Conservation (phyloP, 306 rosid genomes). For the Castanea sativa region DNA sequence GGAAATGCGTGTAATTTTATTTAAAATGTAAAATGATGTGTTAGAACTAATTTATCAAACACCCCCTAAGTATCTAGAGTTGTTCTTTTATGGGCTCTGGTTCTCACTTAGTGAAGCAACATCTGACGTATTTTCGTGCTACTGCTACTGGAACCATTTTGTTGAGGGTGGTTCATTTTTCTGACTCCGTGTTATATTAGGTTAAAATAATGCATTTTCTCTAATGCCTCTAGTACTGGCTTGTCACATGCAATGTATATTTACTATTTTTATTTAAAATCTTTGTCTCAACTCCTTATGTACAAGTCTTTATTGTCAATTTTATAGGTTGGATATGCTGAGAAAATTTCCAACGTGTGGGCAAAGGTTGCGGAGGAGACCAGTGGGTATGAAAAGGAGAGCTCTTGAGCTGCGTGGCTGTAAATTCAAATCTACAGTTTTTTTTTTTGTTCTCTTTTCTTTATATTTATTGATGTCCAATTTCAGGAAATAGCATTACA, state of each 20-base stretch:
- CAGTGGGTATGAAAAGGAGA: constrained; percentile 47
- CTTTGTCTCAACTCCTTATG: not conserved
- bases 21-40: no score
- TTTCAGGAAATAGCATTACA: constrained; percentile 22
- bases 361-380: constrained; percentile 84
- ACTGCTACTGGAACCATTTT: not conserved
- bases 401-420: constrained; percentile 48
- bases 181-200: not conserved
- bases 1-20: no score
- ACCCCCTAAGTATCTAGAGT: no score
- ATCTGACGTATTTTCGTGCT: not conserved
- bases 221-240: not conserved
- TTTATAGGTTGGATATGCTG: constrained; percentile 85
- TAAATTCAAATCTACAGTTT: constrained; percentile 28
- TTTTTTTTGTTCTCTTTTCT: not conserved
- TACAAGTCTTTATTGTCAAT: constrained; percentile 14
- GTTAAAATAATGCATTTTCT: not conserved
- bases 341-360: constrained; percentile 94
- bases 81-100: not conserved
- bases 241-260: not conserved
- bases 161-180: not conserved
- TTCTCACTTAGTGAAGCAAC: not conserved
- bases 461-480: constrained; percentile 13
- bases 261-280: constrained; percentile 3
- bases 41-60: no score